phyloP scores from a whole-genome alignment of 202 grass and related monocot genomes.

The Zizania palustris region DNA sequence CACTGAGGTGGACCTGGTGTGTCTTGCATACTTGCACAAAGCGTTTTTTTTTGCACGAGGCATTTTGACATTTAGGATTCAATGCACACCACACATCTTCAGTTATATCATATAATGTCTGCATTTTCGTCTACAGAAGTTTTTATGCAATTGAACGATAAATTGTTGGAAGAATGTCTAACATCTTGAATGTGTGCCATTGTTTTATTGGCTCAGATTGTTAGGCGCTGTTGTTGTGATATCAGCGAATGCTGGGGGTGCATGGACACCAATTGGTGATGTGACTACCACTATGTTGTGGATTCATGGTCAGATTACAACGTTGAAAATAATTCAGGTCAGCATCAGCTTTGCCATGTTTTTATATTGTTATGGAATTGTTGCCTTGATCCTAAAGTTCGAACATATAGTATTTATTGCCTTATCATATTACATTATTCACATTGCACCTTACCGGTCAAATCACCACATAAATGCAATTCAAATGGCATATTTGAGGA shows the following conservation, averaged over 20 bases:
- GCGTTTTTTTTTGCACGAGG: background rate
- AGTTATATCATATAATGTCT: background rate
- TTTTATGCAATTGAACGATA: constrained; percentile 20
- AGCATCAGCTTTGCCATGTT: constrained; percentile 50
- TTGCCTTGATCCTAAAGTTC: constrained; percentile 8
- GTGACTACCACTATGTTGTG: constrained; percentile 98
- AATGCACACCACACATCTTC: background rate
- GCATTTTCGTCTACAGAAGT: constrained; percentile 5
- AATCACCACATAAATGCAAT: background rate
- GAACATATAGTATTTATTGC: constrained; percentile 10
- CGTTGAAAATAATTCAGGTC: constrained; percentile 81
- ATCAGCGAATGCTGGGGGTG: constrained; percentile 94
- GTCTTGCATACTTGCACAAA: constrained; percentile 10
- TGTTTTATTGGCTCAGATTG: constrained; percentile 70
- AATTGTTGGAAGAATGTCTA: constrained; percentile 16
- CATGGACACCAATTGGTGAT: constrained; percentile 99
- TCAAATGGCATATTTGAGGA: background rate
- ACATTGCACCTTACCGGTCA: background rate
- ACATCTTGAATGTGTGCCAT: constrained; percentile 26
- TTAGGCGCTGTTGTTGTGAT: constrained; percentile 95
- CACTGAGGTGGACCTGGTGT: constrained; percentile 15
- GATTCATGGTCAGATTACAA: constrained; percentile 95
- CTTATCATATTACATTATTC: background rate
- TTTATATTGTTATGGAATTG: constrained; percentile 20
- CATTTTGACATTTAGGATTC: background rate